Base-by-base conservation (phyloP, 2,329 filamentous ascomycete genomes). In the Chaetomium sp. region DNA sequence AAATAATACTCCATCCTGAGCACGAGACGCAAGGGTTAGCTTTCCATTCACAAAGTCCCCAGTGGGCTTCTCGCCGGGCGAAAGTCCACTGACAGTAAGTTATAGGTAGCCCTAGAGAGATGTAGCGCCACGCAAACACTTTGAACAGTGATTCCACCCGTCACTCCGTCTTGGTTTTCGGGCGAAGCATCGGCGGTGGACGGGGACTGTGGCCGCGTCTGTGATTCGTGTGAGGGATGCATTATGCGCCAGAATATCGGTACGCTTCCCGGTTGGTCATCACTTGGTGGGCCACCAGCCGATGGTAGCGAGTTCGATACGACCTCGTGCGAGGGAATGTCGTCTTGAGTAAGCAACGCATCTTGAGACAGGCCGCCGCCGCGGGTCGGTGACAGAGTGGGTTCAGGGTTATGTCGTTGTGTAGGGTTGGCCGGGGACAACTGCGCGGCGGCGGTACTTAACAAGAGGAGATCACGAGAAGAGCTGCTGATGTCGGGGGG, bases 201-300 rank as follows among this genome's bases (percentile, higher is more conserved):
- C 13, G 54, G 54, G 16, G 54, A 57, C 16, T 57, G 54, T 12
- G 54, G 54, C 4, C 54, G 54, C 6, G 54, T 57, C 12, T 57
- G 54, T 42, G 35, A 13, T 29, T 45, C 54, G n/a, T 57, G 54
- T 12, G 54, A 57, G 29, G 54, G 54, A 45, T 57, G 45, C 54
- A 57, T 57, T 13, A 57, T 57, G 4, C 35, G 54, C 8, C 35
- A 57, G 35, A 57, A 57, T 23, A 45, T 57, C 12, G 54, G 54
- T 2, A 21, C 54, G 35, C 54, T 45, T 16, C 35, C 27, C 16
- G 54, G 54, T 10, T 42, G 54, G 35, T 23, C 23, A 13, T 23
- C 21, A 27, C 23, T 29, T 27, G 33, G 12, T 19, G 12, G 23
- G 16, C 21, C 23, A 42, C 5, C 13, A 5, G 54, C 10, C 9